A percentile compares a stretch with the other conserved stretches of the same genome.
These are phyloP conservation scores for Purpureocillium lavendulum DNA, from an alignment of 2,329 filamentous ascomycete species.

Conservation along the genomic window DNA sequence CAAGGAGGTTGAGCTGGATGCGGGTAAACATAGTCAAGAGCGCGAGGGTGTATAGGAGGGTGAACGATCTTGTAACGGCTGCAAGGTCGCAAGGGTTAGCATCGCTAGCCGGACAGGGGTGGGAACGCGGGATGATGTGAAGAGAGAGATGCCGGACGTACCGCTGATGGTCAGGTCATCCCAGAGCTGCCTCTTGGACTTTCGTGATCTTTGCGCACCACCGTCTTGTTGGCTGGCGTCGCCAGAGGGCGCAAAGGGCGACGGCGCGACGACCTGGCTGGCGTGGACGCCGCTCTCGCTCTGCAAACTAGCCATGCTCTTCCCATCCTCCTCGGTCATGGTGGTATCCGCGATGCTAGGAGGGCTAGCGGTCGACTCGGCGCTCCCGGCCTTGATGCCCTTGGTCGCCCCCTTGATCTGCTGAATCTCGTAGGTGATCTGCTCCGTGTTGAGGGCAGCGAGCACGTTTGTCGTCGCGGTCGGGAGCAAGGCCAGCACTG, in stretches of 20 bases:
- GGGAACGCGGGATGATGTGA: too few species aligned
- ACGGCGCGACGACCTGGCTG: slow-evolving; percentile 61
- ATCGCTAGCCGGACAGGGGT: too few species aligned
- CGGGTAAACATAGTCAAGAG: slow-evolving; percentile 87
- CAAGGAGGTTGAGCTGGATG: slow-evolving; percentile 94
- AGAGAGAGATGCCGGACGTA: slow-evolving; percentile 33
- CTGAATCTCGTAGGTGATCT: slow-evolving; percentile 88
- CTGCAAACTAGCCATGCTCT: slow-evolving; percentile 65
- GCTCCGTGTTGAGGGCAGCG: slow-evolving; percentile 80
- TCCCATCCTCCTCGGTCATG: slow-evolving; percentile 73
- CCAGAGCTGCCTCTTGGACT: slow-evolving; percentile 90
- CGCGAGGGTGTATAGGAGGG: slow-evolving; percentile 82
- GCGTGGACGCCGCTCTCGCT: slow-evolving; percentile 79
- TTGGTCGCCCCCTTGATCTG: slow-evolving; percentile 72
- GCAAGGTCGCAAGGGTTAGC: not conserved
- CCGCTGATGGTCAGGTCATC: slow-evolving; percentile 94
- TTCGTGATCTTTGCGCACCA: slow-evolving; percentile 44
- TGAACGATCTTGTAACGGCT: slow-evolving; percentile 84
- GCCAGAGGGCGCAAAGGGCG: slow-evolving; percentile 31
- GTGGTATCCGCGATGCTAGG: slow-evolving; percentile 61
- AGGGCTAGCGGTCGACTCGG: slow-evolving; percentile 40
- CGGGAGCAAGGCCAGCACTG: slow-evolving; percentile 88
- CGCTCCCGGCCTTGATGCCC: slow-evolving; percentile 46
- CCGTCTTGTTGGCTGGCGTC: slow-evolving; percentile 30
- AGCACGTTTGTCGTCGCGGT: slow-evolving; percentile 87